A percentile compares a stretch with the other conserved stretches of the same genome.
phyloP scores from a whole-genome alignment of 2,329 filamentous ascomycete genomes.

The Aspergillus intermedius region DNA sequence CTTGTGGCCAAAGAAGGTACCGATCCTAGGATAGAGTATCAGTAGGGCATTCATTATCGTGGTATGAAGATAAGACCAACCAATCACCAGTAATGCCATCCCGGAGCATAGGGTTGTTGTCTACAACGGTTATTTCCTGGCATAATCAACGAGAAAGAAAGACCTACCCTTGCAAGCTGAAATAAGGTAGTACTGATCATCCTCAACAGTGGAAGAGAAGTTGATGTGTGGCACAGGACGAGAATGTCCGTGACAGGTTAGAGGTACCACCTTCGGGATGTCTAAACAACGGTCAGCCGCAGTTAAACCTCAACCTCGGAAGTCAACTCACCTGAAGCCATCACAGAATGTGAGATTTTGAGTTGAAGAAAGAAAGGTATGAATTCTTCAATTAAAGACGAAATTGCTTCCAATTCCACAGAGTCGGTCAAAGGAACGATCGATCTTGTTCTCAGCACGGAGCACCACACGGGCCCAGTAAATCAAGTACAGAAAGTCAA shows the following conservation, averaged over 20 bases:
- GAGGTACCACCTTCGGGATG: slow-evolving; percentile 62
- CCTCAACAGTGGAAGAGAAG: slow-evolving; percentile 77
- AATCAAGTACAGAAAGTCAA: background rate
- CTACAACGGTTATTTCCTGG: slow-evolving; percentile 40
- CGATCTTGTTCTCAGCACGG: slow-evolving; percentile 7
- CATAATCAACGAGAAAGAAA: slow-evolving; percentile 1
- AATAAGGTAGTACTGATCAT: slow-evolving; percentile 83
- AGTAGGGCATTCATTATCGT: slow-evolving; percentile 1
- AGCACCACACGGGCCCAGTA: background rate
- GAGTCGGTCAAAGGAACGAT: slow-evolving; percentile 6
- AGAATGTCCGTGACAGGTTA: slow-evolving; percentile 93
- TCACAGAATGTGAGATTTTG: slow-evolving; percentile 6
- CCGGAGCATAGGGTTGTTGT: slow-evolving; percentile 97
- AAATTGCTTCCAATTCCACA: slow-evolving; percentile 9
- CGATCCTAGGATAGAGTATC: slow-evolving; percentile 56
- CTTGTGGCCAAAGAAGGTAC: slow-evolving; percentile 96
- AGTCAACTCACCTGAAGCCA: slow-evolving; percentile 19
- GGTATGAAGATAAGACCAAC: slow-evolving; percentile 39
- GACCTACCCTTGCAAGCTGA: slow-evolving; percentile 77
- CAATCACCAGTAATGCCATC: slow-evolving; percentile 94
- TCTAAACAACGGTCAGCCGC: slow-evolving; percentile 22
- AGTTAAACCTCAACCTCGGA: background rate
- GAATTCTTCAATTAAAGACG: background rate
- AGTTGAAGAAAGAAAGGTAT: slow-evolving; percentile 4
- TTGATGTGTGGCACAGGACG: slow-evolving; percentile 84